Conservation (phyloP, 345 rosid genomes). For the Citrus sp. region DNA sequence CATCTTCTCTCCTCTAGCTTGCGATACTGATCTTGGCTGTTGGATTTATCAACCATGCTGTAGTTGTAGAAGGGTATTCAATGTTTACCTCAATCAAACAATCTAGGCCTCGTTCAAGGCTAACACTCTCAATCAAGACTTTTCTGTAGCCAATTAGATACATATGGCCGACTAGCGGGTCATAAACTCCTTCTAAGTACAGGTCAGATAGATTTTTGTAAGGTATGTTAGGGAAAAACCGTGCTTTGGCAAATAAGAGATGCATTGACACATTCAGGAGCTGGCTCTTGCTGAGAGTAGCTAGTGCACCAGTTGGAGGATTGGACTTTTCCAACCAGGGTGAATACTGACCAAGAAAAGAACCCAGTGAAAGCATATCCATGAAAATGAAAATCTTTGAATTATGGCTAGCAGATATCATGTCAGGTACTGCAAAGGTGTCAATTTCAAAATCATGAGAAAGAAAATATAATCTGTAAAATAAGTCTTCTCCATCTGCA, state of each 20-base stretch:
- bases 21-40: not conserved
- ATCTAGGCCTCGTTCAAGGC: not conserved
- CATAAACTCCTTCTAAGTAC: not conserved
- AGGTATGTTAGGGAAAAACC: not conserved
- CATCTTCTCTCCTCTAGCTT: not conserved
- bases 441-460: not conserved
- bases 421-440: not conserved
- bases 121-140: not conserved
- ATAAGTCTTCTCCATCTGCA: not conserved
- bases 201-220: not conserved
- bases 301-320: not conserved
- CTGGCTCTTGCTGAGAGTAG: not conserved
- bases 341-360: not conserved
- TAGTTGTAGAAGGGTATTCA: not conserved
- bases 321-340: not conserved
- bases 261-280: slow-evolving; percentile 1
- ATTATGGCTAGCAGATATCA: not conserved
- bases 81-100: not conserved
- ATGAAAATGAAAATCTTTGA: not conserved
- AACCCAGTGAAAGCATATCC: slow-evolving; percentile 1
- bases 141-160: not conserved
- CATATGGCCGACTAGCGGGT: not conserved
- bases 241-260: not conserved
- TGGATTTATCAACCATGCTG: not conserved
- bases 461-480: not conserved